Base-by-base conservation (phyloP, 257 asterid genomes). In the Solanum appendiculatum region DNA sequence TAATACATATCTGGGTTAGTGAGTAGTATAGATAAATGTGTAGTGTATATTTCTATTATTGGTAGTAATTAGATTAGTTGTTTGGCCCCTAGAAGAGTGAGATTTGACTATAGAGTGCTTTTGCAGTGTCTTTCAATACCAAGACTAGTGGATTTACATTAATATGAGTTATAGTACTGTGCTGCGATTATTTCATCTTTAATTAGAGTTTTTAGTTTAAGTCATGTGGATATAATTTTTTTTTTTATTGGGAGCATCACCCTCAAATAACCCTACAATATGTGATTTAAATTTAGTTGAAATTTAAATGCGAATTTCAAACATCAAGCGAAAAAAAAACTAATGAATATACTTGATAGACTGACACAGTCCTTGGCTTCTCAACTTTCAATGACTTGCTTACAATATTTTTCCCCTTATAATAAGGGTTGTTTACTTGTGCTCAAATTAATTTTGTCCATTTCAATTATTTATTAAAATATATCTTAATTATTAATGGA, bases 101-200 rank as follows among this genome's bases (percentile, higher is more conserved):
- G 84, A 77, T 77, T 48, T 68, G 37, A 75, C 87, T 72, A 46
- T 8, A 88, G 88, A 60, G 31, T 69, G 86, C 63, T 46, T n/a
- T 63, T 15, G 86, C 77, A 70, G 86, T 85, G 84, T 68, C 44
- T 86, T 87, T 84, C 87, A 83, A 86, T 90, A 86, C 87, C 92
- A 36, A 91, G 88, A 89, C 64, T 72, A 42, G 25, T 85, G 6
- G 18, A 51, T 2, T 16, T 51, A 18, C 0, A 0, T 16, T 3
- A 1, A 51, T 51, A 51, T 51, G 10, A 51, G 0, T 51, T 51
- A 0, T 2, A 1, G 0, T 54, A 4, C 0, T 0, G 2, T 54
- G 7, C 0, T 20, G 4, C 2, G 6, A 54, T 54, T 1, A 54
- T 54, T 54, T 54, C 0, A 54, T 6, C 18, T 54, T 54, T 54